These are phyloP conservation scores for Fusarium ramigenum DNA, from an alignment of 2,329 filamentous ascomycete species.

Conservation along the genomic window DNA sequence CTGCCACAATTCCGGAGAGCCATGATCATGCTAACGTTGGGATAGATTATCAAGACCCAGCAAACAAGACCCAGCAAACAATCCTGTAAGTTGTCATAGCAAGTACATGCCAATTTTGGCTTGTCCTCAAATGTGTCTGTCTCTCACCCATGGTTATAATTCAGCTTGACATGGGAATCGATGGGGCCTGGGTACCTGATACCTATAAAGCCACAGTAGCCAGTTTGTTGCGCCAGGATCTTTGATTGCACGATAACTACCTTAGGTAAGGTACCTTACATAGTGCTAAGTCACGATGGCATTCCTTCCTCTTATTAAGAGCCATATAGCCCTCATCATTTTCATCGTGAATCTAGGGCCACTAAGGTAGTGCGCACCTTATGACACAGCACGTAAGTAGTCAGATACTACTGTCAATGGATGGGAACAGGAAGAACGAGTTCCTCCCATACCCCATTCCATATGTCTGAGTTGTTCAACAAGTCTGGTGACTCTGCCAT, in stretches of 20 bases:
- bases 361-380: not conserved
- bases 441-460: not conserved
- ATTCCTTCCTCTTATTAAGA: not conserved
- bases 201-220: not conserved
- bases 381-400: not conserved
- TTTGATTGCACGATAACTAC: not conserved
- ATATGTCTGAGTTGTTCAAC: not conserved
- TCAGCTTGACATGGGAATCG: not conserved
- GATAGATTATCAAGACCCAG: not conserved
- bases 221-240: not conserved
- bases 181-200: not conserved
- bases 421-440: not conserved
- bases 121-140: not conserved
- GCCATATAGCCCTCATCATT: not conserved
- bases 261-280: not conserved
- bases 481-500: not conserved
- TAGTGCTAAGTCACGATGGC: not conserved
- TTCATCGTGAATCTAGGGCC: not conserved
- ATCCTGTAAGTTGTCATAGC: not conserved
- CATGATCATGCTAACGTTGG: not conserved
- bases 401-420: not conserved
- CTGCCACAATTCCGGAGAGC: not conserved
- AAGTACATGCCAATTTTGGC: not conserved
- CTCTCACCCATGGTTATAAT: not conserved
- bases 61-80: not conserved